These are phyloP conservation scores for Bretziella fagacearum DNA, from an alignment of 2,329 filamentous ascomycete genomes.

Conservation along the genomic window DNA sequence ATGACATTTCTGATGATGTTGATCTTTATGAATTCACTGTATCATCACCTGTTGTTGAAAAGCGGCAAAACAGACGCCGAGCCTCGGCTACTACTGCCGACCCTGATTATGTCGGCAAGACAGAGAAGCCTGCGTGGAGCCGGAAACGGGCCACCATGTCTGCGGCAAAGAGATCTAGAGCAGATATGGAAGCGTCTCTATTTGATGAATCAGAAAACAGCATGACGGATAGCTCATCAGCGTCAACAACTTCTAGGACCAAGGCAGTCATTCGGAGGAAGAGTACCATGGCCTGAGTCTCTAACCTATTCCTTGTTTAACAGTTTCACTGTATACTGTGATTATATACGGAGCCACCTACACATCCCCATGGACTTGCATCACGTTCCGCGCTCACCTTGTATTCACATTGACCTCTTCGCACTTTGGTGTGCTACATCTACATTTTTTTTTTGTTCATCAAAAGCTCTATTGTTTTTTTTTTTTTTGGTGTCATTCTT, in stretches of 20 bases:
- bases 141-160: constrained; percentile 12
- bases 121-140: constrained; percentile 7
- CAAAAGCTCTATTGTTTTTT: neutral
- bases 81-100: constrained; percentile 7
- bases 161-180: constrained; percentile 10
- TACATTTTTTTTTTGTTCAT: constrained; percentile 1
- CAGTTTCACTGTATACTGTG: neutral
- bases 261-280: constrained; percentile 12
- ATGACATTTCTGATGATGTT: constrained; percentile 13
- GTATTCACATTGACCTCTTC: too few relatives aligned
- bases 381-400: too few relatives aligned
- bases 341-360: neutral
- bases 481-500: constrained; percentile 7
- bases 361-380: neutral
- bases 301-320: neutral
- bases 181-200: constrained; percentile 14
- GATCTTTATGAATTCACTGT: constrained; percentile 41
- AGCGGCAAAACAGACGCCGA: constrained; percentile 12
- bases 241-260: constrained; percentile 2
- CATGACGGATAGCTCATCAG: constrained; percentile 4
- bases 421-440: neutral
- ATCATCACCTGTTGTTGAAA: constrained; percentile 26
- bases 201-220: constrained; percentile 16
- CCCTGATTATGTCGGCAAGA: neutral
- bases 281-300: constrained; percentile 13